Base-by-base conservation (phyloP, 2,329 filamentous ascomycete species). In the Fusarium sp. region DNA sequence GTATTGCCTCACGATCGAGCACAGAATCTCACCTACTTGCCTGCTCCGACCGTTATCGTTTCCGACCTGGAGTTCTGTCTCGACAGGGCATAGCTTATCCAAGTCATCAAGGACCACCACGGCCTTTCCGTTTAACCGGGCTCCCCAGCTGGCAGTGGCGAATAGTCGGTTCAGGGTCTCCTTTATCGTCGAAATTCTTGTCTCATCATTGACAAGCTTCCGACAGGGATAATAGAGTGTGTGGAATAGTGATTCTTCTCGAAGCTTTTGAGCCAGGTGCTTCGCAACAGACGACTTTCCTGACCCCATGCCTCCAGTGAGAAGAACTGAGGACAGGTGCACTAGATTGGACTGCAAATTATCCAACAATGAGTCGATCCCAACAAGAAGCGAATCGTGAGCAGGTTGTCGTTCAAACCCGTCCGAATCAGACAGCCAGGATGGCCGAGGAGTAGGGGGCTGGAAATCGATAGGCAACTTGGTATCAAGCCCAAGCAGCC, bases 31-130 rank as follows among this genome's bases (percentile, higher is more conserved):
- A 76, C 94, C 97, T 59, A 98, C 89, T 73, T 98, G 94, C 34
- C 94, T 89, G 77, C 94, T 98, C 67, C 95, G 89, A 19, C 93
- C 93, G 75, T 99, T 98, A 72, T 98, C 94, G 62, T 94, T 94
- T 65, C 94, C 94, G 6, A 97, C 93, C 79, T 98, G 94, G 14
- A 99, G 85, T 78, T 99, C 96, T 0, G 94, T 98, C 80, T 99
- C 97, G 1, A 91, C 91, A 0, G 96, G 95, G 76, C 95, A 98
- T 2, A 99, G 84, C 75, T 93, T 94, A 79, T 99, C 96, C 8
- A 99, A 82, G 75, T 99, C 96, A 75, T 99, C 96, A 3, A 99
- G 84, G 49, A 99, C 89, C 21, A 99, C 92, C 4, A 98, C 78
- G 0, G 94, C 88, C 66, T 89, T 91, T 6, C 96, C 96, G 22